A percentile compares a stretch with the other conserved stretches of the same genome.
phyloP scores from a whole-genome alignment of 495 filamentous ascomycete genomes.

The Lasiosphaeria hispida region DNA sequence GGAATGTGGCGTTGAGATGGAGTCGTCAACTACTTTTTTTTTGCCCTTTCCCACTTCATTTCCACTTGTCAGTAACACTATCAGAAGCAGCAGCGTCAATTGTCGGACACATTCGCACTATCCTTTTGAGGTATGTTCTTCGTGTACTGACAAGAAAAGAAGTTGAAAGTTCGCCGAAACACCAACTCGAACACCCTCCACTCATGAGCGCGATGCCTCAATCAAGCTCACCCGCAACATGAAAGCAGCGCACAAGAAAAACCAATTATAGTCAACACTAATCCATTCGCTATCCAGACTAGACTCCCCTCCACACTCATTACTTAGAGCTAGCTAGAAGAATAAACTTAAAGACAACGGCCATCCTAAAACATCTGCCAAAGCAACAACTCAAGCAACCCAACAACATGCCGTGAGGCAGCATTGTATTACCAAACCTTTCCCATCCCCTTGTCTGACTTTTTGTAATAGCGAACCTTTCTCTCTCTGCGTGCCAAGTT shows the following conservation, averaged over 20 bases:
- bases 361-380: conserved; percentile 30
- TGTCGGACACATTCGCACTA: not conserved
- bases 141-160: not conserved
- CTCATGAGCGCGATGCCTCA: too few relatives aligned
- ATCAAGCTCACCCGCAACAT: too few relatives aligned
- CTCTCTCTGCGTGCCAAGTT: not conserved
- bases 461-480: not conserved
- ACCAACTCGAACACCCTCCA: not conserved
- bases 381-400: conserved; percentile 28
- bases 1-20: conserved; percentile 46
- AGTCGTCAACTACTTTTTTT: conserved; percentile 45
- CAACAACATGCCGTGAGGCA: conserved; percentile 46
- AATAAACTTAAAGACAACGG: conserved; percentile 9
- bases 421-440: conserved; percentile 26
- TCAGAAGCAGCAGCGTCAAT: not conserved
- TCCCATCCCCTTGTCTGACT: not conserved
- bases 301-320: too few relatives aligned
- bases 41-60: conserved; percentile 26
- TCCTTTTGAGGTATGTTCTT: not conserved
- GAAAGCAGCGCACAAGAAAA: too few relatives aligned
- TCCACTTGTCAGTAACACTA: not conserved
- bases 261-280: too few relatives aligned
- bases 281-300: too few relatives aligned
- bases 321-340: too few relatives aligned
- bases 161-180: not conserved